phyloP scores from a whole-genome alignment of 2,329 filamentous ascomycete species.

The Tolypocladium tundrense region DNA sequence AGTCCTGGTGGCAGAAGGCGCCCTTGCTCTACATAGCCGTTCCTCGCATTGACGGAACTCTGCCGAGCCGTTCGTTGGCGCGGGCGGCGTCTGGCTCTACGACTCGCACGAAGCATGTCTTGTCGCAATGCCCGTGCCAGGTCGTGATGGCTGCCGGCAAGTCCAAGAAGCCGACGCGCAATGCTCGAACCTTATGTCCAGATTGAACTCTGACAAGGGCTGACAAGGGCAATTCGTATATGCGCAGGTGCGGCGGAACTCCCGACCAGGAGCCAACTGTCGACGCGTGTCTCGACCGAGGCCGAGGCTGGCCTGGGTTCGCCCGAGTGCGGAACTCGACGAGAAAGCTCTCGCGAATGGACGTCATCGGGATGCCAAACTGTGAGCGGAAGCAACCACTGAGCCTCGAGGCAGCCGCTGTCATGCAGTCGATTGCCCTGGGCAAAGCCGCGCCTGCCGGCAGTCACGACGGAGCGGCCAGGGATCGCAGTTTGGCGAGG shows the following conservation, averaged over 20 bases:
- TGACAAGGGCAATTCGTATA: neutral
- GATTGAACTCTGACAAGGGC: neutral
- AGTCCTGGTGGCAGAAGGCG: no score
- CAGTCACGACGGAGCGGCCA: neutral
- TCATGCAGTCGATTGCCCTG: neutral
- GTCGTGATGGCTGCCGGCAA: neutral
- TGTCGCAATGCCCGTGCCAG: neutral
- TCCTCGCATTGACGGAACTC: no score
- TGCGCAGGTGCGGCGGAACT: neutral
- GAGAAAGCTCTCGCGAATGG: neutral
- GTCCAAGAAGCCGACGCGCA: neutral
- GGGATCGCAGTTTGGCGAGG: no score
- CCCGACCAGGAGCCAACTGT: neutral
- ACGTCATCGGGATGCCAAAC: neutral
- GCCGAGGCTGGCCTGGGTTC: neutral
- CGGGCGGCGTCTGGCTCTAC: no score
- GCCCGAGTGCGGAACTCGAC: neutral
- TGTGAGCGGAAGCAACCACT: neutral
- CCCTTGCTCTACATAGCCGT: no score
- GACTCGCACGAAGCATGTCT: neutral
- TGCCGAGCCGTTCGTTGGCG: no score
- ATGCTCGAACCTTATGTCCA: neutral
- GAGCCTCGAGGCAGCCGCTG: neutral
- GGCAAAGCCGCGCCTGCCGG: neutral
- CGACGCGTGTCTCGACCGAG: neutral